phyloP scores from a whole-genome alignment of 768 basidiomycete species.

The Russula compacta region DNA sequence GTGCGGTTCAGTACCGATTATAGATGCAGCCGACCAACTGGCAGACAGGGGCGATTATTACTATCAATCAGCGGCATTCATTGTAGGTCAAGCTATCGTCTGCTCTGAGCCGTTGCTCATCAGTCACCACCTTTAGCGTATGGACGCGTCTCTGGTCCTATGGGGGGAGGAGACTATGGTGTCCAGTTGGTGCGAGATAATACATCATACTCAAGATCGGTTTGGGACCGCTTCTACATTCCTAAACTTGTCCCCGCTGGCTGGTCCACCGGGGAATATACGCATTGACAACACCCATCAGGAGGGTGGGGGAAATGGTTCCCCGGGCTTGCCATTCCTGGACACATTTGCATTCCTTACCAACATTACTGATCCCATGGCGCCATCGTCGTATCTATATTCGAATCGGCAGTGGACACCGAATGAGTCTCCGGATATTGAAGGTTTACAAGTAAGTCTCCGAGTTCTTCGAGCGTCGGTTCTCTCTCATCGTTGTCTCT shows the following conservation, averaged over 20 bases:
- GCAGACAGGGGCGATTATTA: too few relatives aligned
- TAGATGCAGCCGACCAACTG: background rate
- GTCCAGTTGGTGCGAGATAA: background rate
- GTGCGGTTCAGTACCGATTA: background rate
- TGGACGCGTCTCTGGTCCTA: background rate
- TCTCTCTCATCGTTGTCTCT: background rate
- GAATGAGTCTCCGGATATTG: background rate
- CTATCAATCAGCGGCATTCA: background rate
- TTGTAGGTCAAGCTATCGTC: background rate
- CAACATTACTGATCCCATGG: background rate
- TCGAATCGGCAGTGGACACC: background rate
- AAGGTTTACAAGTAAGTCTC: background rate
- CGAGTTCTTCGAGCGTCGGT: background rate
- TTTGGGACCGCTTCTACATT: background rate
- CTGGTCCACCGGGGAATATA: background rate
- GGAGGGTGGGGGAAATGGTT: background rate
- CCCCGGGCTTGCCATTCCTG: background rate
- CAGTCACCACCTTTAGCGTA: background rate
- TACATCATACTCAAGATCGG: background rate
- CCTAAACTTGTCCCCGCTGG: background rate
- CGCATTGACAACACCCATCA: background rate
- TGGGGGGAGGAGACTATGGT: background rate
- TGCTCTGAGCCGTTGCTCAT: background rate
- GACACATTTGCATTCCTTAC: background rate
- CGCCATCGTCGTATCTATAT: background rate